phyloP scores from a whole-genome alignment of 2,329 filamentous ascomycete species.

The Beauveria asiatica region DNA sequence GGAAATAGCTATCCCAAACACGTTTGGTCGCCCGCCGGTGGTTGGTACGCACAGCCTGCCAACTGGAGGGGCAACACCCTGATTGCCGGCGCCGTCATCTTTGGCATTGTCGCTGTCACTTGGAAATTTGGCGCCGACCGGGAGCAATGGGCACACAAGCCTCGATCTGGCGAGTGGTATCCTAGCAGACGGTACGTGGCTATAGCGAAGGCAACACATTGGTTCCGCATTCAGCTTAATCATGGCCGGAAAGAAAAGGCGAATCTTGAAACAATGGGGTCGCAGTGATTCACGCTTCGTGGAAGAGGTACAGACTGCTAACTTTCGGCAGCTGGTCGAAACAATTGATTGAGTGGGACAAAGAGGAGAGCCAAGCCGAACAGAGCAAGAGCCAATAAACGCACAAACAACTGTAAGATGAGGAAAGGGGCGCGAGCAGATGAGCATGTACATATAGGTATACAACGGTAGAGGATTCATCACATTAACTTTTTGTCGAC shows the following conservation, averaged over 20 bases:
- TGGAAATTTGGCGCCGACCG: slow-evolving; percentile 68
- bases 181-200: slow-evolving; percentile 70
- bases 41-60: slow-evolving; percentile 89
- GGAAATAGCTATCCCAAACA: slow-evolving; percentile 81
- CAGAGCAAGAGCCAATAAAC: slow-evolving; percentile 22
- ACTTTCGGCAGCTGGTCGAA: slow-evolving; percentile 32
- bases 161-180: slow-evolving; percentile 68
- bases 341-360: slow-evolving; percentile 37
- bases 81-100: slow-evolving; percentile 58
- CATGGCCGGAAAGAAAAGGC: background rate
- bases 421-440: background rate
- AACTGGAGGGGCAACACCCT: slow-evolving; percentile 95
- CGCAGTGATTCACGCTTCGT: background rate
- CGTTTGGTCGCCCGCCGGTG: slow-evolving; percentile 97
- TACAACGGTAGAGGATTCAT: slow-evolving; percentile 4
- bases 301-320: background rate
- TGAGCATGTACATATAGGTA: slow-evolving; percentile 8
- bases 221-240: no score
- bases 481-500: background rate
- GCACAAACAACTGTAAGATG: slow-evolving; percentile 6
- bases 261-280: background rate
- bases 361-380: slow-evolving; percentile 31
- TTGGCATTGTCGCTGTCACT: slow-evolving; percentile 58
- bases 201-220: no score
- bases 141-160: slow-evolving; percentile 67